Conservation (phyloP, 345 rosid species). For the Hevea brasiliensis region DNA sequence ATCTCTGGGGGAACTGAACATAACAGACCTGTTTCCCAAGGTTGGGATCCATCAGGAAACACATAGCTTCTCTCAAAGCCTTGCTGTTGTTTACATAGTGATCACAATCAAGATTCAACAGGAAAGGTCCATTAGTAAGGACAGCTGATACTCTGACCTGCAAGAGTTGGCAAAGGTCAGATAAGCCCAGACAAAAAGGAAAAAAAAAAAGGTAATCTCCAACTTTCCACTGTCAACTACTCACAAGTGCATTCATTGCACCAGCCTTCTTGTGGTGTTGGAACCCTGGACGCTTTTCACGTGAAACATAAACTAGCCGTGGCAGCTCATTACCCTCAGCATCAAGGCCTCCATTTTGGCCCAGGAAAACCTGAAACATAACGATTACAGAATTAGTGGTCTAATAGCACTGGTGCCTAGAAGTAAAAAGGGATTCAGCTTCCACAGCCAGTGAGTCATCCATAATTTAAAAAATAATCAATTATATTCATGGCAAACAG, state of each 20-base stretch:
- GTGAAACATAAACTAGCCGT: slow-evolving; percentile 87
- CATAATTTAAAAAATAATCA: not conserved
- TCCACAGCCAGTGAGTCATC: not conserved
- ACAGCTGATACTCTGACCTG: slow-evolving; percentile 96
- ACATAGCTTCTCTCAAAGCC: slow-evolving; percentile 94
- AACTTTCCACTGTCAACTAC: slow-evolving; percentile 23
- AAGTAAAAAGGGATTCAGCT: not conserved
- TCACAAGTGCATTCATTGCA: slow-evolving; percentile 91
- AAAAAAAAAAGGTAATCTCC: slow-evolving; percentile 8
- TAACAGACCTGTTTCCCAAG: slow-evolving; percentile 90
- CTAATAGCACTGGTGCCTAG: not conserved
- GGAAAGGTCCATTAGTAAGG: slow-evolving; percentile 91
- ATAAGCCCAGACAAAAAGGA: slow-evolving; percentile 2
- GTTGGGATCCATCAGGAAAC: slow-evolving; percentile 94
- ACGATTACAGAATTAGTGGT: slow-evolving; percentile 4
- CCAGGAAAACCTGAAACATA: slow-evolving; percentile 77
- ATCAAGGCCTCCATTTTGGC: slow-evolving; percentile 95
- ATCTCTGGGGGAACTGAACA: slow-evolving; percentile 95
- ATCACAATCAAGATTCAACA: slow-evolving; percentile 97
- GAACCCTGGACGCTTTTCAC: slow-evolving; percentile 96
- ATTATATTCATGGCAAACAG: not conserved
- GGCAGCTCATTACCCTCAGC: slow-evolving; percentile 93
- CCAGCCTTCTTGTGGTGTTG: slow-evolving; percentile 98
- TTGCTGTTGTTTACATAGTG: slow-evolving; percentile 93
- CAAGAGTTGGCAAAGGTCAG: slow-evolving; percentile 20